Base-by-base conservation (phyloP, 257 asterid genomes). In the Parsonsia alboflavescens region DNA sequence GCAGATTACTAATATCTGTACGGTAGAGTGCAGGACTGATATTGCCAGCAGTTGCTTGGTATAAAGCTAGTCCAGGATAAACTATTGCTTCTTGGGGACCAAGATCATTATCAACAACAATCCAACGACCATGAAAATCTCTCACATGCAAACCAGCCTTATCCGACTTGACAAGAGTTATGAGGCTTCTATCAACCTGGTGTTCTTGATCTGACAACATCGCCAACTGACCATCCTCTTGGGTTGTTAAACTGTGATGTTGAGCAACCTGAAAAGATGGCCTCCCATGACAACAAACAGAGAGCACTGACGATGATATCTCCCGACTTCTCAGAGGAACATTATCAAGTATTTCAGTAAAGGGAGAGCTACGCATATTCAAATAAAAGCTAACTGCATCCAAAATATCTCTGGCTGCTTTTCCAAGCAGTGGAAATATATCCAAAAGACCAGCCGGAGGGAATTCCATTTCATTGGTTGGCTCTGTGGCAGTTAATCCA, bases 41-140 rank as follows among this genome's bases (percentile, higher is more conserved):
- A 80, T 92, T 88, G 30, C 98, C 98, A 0, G 98, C 99, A 42
- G 99, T 92, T 19, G 99, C 97, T 87, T 90, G 99, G 76, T 92
- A 94, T 39, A 94, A 80, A 52, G 99, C 97, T 67, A 94, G 93
- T 21, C 99, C 99, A 48, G 99, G 96, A 84, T 84, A 92, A 56
- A 95, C 88, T 33, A 95, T 78, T 59, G 88, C 97, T 80, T 95
- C 99, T 73, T 92, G 96, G 65, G 97, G 97, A 76, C 98, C 99
- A 75, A 95, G 96, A 77, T 95, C 96, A 53, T 89, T 90, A 78
- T 95, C 99, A 75, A 89, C 91, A 46, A 87, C 87, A 80, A 90
- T 92, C 99, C 97, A 95, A 36, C 86, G 88, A 72, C 99, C 99
- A 45, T 92, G 93, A 80, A 89, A 89, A 85, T 92, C 99, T 80